Evolutionary conservation across 306 rosid species (phyloP), one percentile per base, ranked within the genome.

Genomic region (Crotalaria pallida): DNA sequence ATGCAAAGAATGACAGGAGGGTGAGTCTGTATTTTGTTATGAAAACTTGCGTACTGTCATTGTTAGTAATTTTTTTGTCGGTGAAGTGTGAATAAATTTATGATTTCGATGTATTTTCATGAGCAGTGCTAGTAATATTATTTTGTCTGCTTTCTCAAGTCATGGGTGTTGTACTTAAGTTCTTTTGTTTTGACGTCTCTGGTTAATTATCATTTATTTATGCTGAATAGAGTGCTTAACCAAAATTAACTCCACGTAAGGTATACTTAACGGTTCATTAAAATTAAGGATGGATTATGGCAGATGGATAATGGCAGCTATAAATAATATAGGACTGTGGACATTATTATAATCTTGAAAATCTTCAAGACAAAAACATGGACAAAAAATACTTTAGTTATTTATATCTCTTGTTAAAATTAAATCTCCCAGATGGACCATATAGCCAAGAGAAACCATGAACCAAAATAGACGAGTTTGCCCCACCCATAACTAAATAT

Each of bases 1-100:
- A 87, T 77, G 96, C 86, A 65, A 94, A 89, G 84, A 94, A 94
- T 84, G 98, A 94, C 80, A 83, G 98, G 77, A 87, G 98, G 92
- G 98, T 94, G 83, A 87, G 95, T 80, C 38, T 72, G 12, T 67
- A 67, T 41, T 62, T 44, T 67, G 13, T 27, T 71, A 43, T 41
- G 41, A 13, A 24, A 78, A 56, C 27, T 43, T 71, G 40, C 41
- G 36, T 41, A 40, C 3, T 62, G n/a, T 34, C 24, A 33, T 41
- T 81, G 22, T 53, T 13, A 44, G 23, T 47, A 8, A 10, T 53
- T 19, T 3, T 72, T 47, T 34, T 18, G 8, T 12, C 5, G 48
- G 3, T 64, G 7, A 3, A 48, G 41, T 65, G 58, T 36, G 27
- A 21, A 18, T 58, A 55, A 11, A 5, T 56, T 13, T 62, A 38